Percentiles rank a stretch among this genome's conserved stretches.
phyloP scores from a whole-genome alignment of 345 rosid genomes.

The Brassica incana region DNA sequence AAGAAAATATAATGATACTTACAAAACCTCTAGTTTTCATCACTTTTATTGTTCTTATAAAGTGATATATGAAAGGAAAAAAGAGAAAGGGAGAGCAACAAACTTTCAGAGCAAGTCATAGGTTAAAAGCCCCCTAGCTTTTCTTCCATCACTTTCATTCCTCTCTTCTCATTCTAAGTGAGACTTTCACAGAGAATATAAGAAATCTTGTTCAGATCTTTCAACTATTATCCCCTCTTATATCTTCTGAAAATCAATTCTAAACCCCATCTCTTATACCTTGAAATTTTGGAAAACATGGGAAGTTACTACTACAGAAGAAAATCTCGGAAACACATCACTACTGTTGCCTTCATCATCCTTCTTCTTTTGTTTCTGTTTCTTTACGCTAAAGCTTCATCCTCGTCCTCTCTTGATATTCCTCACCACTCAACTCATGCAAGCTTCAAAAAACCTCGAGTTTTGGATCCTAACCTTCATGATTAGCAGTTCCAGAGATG shows the following conservation, averaged over 20 bases:
- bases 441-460: constrained; percentile 21
- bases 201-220: neutral
- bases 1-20: neutral
- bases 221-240: neutral
- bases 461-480: constrained; percentile 11
- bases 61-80: neutral
- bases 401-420: constrained; percentile 4
- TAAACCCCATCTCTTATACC: constrained; percentile 9
- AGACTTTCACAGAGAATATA: constrained; percentile 5
- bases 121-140: constrained; percentile 31
- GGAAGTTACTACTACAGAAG: constrained; percentile 32
- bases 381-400: constrained; percentile 32
- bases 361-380: constrained; percentile 35
- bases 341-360: constrained; percentile 14
- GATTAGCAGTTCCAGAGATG: constrained; percentile 14
- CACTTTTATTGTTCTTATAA: neutral
- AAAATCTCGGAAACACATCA: constrained; percentile 23
- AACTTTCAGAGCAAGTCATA: constrained; percentile 42
- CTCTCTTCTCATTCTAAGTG: constrained; percentile 34
- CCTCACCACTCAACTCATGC: constrained; percentile 33
- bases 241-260: neutral
- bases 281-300: constrained; percentile 24
- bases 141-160: constrained; percentile 34
- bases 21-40: neutral
- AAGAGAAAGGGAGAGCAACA: constrained; percentile 23